These are phyloP conservation scores for Clausena lansium DNA, from an alignment of 345 rosid genomes.

Conservation along the genomic window DNA sequence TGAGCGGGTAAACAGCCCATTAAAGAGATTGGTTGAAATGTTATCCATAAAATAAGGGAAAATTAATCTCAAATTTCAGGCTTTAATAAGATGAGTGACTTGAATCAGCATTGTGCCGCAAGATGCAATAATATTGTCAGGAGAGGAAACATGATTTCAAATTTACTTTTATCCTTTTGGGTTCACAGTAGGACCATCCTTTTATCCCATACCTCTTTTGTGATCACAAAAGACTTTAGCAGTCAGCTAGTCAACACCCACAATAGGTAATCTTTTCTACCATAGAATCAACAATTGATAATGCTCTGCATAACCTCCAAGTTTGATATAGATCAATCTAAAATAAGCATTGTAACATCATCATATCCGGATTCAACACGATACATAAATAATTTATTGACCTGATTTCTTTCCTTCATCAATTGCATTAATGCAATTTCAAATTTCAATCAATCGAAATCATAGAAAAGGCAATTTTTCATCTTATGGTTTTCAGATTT, in stretches of 20 bases:
- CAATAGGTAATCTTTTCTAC: neutral
- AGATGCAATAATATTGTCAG: neutral
- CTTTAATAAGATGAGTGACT: neutral
- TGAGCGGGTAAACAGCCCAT: neutral
- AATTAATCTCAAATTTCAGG: neutral
- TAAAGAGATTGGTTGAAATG: neutral
- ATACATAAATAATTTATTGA: neutral
- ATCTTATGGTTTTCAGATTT: neutral
- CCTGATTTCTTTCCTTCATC: neutral
- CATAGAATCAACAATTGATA: neutral
- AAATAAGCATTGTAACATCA: neutral
- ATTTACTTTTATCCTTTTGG: neutral
- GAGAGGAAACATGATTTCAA: neutral
- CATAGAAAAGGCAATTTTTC: neutral
- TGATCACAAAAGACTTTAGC: neutral
- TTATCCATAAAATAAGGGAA: neutral
- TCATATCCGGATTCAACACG: neutral
- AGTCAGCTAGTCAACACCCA: neutral
- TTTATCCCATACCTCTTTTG: neutral
- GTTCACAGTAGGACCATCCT: neutral
- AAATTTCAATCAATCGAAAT: neutral
- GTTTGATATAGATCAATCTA: neutral
- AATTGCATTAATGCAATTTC: neutral
- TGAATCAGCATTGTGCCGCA: neutral
- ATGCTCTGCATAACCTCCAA: neutral